Evolutionary conservation across 2,329 filamentous ascomycete genomes (phyloP), one percentile per base, ranked within the genome.

Genomic region (Chaetomium globosum): DNA sequence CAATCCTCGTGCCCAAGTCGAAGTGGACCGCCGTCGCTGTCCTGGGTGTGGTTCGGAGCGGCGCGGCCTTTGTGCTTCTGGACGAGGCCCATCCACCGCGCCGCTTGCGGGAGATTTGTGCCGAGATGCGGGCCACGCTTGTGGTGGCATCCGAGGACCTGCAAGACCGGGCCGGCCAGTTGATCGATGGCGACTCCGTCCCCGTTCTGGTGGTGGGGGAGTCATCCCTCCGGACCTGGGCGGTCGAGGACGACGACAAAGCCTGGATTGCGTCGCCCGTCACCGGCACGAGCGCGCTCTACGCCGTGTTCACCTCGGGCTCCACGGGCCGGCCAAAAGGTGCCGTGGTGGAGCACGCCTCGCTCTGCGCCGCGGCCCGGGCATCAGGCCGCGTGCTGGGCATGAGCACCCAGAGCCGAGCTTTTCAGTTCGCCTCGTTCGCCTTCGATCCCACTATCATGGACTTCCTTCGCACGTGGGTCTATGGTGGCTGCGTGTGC

Each of bases 1-100:
- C 48, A 51, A 51, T 51, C 48, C n/a, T 51, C 48, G 48, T 51
- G 48, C 48, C 48, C 48, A 51, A 51, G 48, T 51, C 48, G n/a
- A 51, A 51, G 48, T 51, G 48, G 48, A 51, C 48, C 48, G 48
- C 48, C 48, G 48, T 51, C 48, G 48, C 48, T 13, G 48, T 51
- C 48, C 48, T 51, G 48, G 48, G 48, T 21, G 48, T 51, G 48
- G n/a, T 19, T 26, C 48, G 48, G 48, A 51, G 48, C n/a, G 48
- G 48, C 48, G 48, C 48, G 48, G 48, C 48, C 48, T 51, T 51
- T 51, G 48, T 51, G 48, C 48, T 51, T 51, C 48, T 51, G 19
- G 48, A 51, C 48, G 48, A 51, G 48, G 48, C 48, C 21, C 48
- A 51, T 51, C 48, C 48, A 21, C 48, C 48, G 48, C 48, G 48